Evolutionary conservation across 2,329 filamentous ascomycete genomes (phyloP), one percentile per base, ranked within the genome.

Genomic region (Pestalotiopsis sp.): DNA sequence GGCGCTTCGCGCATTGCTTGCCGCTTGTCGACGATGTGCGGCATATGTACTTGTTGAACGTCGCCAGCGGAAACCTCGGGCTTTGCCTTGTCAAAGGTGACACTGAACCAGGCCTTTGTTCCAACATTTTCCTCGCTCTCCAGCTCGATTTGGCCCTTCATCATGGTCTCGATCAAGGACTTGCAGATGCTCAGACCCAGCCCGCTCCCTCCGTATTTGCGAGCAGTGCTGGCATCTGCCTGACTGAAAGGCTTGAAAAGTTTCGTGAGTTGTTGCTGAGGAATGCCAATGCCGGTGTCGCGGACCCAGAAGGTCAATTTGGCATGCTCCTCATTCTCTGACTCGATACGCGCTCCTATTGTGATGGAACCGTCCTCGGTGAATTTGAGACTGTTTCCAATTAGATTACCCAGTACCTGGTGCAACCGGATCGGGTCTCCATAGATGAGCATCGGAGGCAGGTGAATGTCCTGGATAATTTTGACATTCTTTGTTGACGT

Each of bases 121-220:
- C 93, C 93, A 6, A 89, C 83, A 9, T 90, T 90, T 70, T 93
- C 90, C 56, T 89, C 85, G 71, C 93, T 96, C 70, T 96, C 92
- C 1, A 98, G 87, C 80, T 91, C 90, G 70, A 98, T 97, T 70
- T 87, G 90, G 57, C 95, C 95, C 70, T 93, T 90, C 88, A 98
- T 95, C 80, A 97, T 95, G 23, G 93, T 93, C 81, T 97, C 93
- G 70, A 98, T 94, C 58, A 98, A 90, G 0, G 93, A 95, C 80
- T 97, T 97, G 87, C 95, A 97, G 72, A 98, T 98, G 76, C 93
- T 97, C 58, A 98, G 85, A 2, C 95, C 95, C 2, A 98, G 89
- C 27, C 95, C 95, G 73, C 94, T 97, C 58, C 95, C 95, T 56
- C 95, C 95, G 74, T 97, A 98, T 77, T 94, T 96, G 66, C 95